Evolutionary conservation across 306 rosid species (phyloP), one percentile per base, ranked within the genome.

Genomic region (Vigna trinervia): DNA sequence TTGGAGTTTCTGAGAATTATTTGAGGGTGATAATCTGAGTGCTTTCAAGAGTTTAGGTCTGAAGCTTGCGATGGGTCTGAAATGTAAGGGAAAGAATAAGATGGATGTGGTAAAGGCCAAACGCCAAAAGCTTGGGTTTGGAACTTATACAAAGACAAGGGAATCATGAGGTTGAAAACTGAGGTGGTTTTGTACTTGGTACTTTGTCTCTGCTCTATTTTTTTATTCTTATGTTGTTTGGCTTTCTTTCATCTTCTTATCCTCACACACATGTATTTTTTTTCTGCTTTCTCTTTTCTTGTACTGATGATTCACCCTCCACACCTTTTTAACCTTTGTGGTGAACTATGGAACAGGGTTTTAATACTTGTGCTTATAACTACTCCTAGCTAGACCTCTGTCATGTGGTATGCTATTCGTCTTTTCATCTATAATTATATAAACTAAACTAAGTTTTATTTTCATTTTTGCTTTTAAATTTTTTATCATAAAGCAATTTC

Each of bases 121-220:
- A 68, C 30, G 57, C 81, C 80, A 74, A 83, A 83, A 83, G 86
- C 78, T 60, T 74, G 77, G 67, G 73, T 83, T 83, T 83, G 86
- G 83, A 80, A 78, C 77, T 77, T 72, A 77, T 71, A 53, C 83
- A 73, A 67, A 73, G 83, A 66, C 56, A 73, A 83, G 36, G 77
- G 83, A 83, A 78, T 83, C 80, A 65, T 73, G 39, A 67, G 39
- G 54, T 50, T 59, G 26, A 63, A 11, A 12, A 9, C 20, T 32
- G 14, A 36, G 48, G 14, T 64, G n/a, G 9, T 11, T 19, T 64
- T 64, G 71, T 64, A 39, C 51, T 64, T 64, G 0, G 1, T 63
- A 63, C 47, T 63, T 15, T 0, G 3, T 2, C 28, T 36, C 45
- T 63, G 32, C 7, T 39, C 17, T 32, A 12, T 73, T 13, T 23